Conservation (phyloP, 176 grass and related monocot genomes). For the Lolium rigidum region DNA sequence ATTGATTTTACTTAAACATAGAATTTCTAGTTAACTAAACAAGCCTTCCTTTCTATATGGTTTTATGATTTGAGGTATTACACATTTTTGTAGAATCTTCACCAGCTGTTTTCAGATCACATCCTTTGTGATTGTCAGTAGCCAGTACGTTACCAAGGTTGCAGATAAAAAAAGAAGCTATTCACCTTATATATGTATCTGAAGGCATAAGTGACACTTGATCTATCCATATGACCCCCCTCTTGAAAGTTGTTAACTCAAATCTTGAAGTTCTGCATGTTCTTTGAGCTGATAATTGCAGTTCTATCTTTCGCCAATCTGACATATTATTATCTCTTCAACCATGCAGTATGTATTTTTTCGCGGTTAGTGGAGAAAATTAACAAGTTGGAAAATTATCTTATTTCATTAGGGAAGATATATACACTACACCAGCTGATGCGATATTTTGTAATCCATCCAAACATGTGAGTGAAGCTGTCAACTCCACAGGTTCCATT, state of each 20-base stretch:
- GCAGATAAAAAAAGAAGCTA: not conserved
- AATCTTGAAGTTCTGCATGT: slow-evolving; percentile 52
- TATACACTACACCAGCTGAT: slow-evolving; percentile 24
- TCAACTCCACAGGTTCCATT: slow-evolving; percentile 44
- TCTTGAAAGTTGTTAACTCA: slow-evolving; percentile 47
- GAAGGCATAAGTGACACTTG: slow-evolving; percentile 62
- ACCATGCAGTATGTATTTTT: not conserved
- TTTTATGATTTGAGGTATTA: not conserved
- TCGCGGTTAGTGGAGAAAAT: not conserved
- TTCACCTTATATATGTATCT: slow-evolving; percentile 54
- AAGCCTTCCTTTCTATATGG: not conserved
- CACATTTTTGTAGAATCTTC: not conserved
- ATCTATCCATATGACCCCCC: slow-evolving; percentile 56
- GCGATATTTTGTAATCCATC: slow-evolving; percentile 21
- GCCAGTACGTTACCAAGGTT: not conserved
- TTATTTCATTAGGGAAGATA: not conserved
- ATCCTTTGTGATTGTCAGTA: not conserved
- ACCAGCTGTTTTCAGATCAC: not conserved
- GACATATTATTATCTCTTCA: not conserved
- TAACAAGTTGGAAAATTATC: not conserved
- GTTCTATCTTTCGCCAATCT: slow-evolving; percentile 50
- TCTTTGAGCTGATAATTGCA: slow-evolving; percentile 38
- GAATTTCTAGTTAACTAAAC: not conserved
- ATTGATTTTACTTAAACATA: slow-evolving; percentile 1
- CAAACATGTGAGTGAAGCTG: slow-evolving; percentile 49